Base-by-base conservation (phyloP, 768 basidiomycete species). In the Amanita thiersii region DNA sequence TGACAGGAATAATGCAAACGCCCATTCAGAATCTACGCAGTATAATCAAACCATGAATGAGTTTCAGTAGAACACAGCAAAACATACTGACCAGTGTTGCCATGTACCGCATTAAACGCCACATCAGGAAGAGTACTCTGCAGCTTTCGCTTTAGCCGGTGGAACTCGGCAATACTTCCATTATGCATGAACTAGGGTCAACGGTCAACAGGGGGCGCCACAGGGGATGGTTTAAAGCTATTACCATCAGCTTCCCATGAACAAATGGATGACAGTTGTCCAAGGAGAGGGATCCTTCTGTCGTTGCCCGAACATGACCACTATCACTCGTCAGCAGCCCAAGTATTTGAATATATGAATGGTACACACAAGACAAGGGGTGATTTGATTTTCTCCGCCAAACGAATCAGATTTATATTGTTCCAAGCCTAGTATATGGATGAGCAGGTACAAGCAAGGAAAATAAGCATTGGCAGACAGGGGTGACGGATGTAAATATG, bases 21-120 rank as follows among this genome's bases (percentile, higher is more conserved):
- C 84, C 92, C 93, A 97, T 68, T 99, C 93, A 3, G 90, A 93
- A 62, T 99, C 94, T 85, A 49, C n/a, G n/a, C n/a, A n/a, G 19
- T 38, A 29, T 38, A 11, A 5, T 19, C 15, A 18, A 34, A 10
- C 21, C 28, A 21, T 31, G 23, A 35, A 42, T 32, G 32, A 40
- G 19, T 34, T 24, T 17, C 19, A 24, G 30, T 18, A 37, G 38
- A 32, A 20, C 26, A 14, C 17, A 36, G 39, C 25, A 21, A 23
- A 18, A 21, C 19, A 5, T 14, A 25, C 67, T 40, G 45, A 85
- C 88, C 89, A 19, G 96, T 98, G 54, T 97, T 93, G 40, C 96
- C 96, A 43, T 86, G 81, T 1, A 93, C 91, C 51, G 78, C 72
- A 40, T 87, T 70, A 63, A 90, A 99, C 26, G 90, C 73, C 46